phyloP scores from a whole-genome alignment of 2,329 filamentous ascomycete genomes.

The Lasiodiplodia sp. region DNA sequence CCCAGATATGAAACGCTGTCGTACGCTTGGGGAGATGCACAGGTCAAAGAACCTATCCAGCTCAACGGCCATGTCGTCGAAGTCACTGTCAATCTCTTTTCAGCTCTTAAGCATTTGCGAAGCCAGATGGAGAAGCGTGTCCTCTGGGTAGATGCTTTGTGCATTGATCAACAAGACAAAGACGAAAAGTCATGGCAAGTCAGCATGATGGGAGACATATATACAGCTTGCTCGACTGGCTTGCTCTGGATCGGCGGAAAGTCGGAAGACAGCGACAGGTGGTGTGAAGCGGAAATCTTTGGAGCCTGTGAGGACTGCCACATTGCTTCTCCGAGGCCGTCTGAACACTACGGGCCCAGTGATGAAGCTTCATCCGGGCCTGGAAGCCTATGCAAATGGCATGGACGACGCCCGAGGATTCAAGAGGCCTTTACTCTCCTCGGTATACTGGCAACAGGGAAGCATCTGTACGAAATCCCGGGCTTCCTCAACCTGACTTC shows the following conservation, averaged over 20 bases:
- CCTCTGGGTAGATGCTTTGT: constrained; percentile 3
- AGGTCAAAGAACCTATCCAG: background rate
- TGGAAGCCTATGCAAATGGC: background rate
- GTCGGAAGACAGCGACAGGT: background rate
- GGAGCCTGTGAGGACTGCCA: background rate
- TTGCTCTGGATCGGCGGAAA: constrained; percentile 1
- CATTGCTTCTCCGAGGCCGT: no score
- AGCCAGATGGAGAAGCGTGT: background rate
- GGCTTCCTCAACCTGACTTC: background rate
- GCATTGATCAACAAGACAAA: background rate
- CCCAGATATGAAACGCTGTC: constrained; percentile 28
- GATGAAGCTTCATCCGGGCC: background rate
- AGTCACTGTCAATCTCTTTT: constrained; percentile 1
- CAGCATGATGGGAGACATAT: constrained; percentile 12
- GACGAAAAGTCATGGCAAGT: constrained; percentile 5
- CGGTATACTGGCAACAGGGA: background rate
- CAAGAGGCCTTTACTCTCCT: constrained; percentile 4
- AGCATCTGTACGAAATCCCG: background rate
- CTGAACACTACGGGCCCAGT: no score
- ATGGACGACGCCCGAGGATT: background rate
- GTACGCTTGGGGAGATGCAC: constrained; percentile 30
- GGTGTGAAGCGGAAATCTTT: background rate
- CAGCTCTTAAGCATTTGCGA: background rate
- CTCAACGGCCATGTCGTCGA: background rate
- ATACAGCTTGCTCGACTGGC: background rate